Evolutionary conservation across 1,139 yeast species (phyloP).

Genomic region (Geotrichum europaeum): DNA sequence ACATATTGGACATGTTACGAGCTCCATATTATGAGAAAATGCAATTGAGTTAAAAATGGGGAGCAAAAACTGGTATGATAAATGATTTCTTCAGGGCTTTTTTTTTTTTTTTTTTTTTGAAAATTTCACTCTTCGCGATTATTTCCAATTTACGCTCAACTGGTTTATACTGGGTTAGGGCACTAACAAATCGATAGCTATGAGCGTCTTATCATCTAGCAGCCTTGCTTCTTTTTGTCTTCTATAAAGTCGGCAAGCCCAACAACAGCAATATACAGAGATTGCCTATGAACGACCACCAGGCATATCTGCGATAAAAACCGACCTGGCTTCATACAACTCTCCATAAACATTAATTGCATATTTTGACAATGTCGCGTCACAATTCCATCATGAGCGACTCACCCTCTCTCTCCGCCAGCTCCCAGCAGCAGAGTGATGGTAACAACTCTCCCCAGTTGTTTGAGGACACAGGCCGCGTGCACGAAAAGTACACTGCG

Average conservation of each 20-base stretch:
- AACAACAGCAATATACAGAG: too few species aligned
- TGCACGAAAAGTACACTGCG: not conserved
- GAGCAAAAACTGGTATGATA: not conserved
- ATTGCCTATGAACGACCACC: too few species aligned
- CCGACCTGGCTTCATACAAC: too few species aligned
- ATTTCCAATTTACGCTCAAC: not conserved
- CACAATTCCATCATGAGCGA: not conserved
- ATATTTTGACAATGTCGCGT: not conserved
- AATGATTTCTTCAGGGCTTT: not conserved
- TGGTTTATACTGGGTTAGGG: not conserved
- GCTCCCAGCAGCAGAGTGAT: not conserved
- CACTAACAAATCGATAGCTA: not conserved
- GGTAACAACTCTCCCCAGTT: not conserved
- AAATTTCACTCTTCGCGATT: not conserved
- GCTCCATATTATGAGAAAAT: slow-evolving; percentile 4
- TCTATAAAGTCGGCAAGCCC: too few species aligned
- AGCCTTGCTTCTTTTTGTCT: too few species aligned
- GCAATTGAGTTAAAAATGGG: not conserved
- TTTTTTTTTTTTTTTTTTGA: not conserved
- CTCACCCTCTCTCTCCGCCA: not conserved
- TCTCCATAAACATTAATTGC: not conserved
- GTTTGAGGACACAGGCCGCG: not conserved
- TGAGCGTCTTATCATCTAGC: not conserved
- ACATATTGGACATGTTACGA: slow-evolving; percentile 35
- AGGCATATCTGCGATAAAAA: too few species aligned